Percentiles rank a stretch among this genome's conserved stretches.
These are phyloP conservation scores for Mycena alexandri DNA, from an alignment of 768 basidiomycete species.

Conservation along the genomic window DNA sequence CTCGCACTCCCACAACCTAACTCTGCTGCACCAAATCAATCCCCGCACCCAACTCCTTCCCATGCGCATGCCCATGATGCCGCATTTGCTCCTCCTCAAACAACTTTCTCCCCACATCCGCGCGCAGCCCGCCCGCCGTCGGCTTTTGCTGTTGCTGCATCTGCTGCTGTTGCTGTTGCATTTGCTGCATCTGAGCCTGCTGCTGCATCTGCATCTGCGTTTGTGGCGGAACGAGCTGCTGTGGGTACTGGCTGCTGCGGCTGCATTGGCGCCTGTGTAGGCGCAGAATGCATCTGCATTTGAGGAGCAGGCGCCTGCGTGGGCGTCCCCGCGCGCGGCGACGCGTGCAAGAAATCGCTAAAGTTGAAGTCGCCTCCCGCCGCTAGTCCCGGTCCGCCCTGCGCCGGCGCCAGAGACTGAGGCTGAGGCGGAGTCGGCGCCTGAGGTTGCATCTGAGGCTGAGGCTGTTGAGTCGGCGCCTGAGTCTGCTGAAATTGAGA, in stretches of 20 bases:
- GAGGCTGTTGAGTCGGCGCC: not conserved
- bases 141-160: constrained; percentile 35
- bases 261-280: too few relatives aligned
- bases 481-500: constrained; percentile 40
- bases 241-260: too few relatives aligned
- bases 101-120: constrained; percentile 74
- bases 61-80: constrained; percentile 35
- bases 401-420: constrained; percentile 38
- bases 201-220: too few relatives aligned
- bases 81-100: constrained; percentile 80
- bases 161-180: too few relatives aligned
- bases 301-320: constrained; percentile 49
- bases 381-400: not conserved
- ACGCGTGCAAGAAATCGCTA: constrained; percentile 80
- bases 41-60: constrained; percentile 50
- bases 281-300: too few relatives aligned
- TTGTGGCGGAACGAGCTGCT: too few relatives aligned
- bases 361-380: constrained; percentile 66
- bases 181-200: constrained; percentile 38
- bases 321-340: constrained; percentile 63
- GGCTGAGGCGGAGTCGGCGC: not conserved
- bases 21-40: constrained; percentile 59
- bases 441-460: not conserved
- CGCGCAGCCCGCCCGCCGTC: constrained; percentile 65
- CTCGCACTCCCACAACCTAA: constrained; percentile 1